Evolutionary conservation across 108 stramenopile species (phyloP), one percentile per base, ranked within the genome.

Genomic region (Cyclotella kingstonii): DNA sequence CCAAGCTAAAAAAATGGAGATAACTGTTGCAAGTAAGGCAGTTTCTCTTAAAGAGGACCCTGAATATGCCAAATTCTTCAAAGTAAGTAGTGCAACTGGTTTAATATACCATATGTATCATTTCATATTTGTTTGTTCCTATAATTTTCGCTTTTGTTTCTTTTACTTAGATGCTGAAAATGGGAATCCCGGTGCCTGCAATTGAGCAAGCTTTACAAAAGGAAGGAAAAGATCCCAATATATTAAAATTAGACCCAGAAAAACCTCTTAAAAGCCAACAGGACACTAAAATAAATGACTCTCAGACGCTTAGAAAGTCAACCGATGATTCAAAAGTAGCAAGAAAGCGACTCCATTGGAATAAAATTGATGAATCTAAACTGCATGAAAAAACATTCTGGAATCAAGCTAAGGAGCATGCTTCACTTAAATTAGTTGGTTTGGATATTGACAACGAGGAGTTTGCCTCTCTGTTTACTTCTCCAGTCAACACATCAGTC

Each of bases 271-370:
- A n/a, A n/a, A 54, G 43, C 46, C 73, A 67, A 31, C 52, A 36
- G 22, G 33, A 60, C 27, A 12, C 47, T 12, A 52, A 60, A n/a
- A 21, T 23, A 30, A 51, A 34, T 21, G 66, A 54, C 17, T 42
- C 34, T 22, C 23, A 27, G 46, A 69, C 34, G 10, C 39, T 27
- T 19, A 63, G 30, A 43, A 63, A 63, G 23, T 26, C 27, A 41
- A 18, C 18, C 14, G 38, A 34, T 26, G 60, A 27, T 0, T 42
- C 61, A 12, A 71, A 70, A 39, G 60, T 69, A 25, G 55, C 56
- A n/a, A 49, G 78, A 25, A 83, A 83, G 54, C 72, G 77, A 18
- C 36, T 83, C n/a, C 61, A 77, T 59, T 83, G 78, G 82, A 83
- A 77, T 35, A 70, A 76, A 43, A 74, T 83, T 27, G 79, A 80